These are phyloP conservation scores for Chenopodium quinoa DNA, from an alignment of 148 eudicot genomes.

Conservation along the genomic window DNA sequence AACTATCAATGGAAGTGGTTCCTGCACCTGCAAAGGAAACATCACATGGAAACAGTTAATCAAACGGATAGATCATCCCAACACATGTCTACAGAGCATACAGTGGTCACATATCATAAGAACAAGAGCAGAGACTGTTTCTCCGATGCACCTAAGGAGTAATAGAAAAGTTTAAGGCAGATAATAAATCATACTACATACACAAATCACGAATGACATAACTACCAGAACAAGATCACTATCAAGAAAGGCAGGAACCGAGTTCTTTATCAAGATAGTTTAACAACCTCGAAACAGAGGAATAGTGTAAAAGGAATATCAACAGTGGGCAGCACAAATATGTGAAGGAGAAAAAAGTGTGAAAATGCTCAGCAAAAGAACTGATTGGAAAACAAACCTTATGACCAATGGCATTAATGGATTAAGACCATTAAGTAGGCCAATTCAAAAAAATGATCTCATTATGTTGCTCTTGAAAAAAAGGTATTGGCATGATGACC, in stretches of 20 bases:
- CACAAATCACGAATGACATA: too few species aligned
- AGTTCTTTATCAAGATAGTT: too few species aligned
- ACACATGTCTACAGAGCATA: neutral
- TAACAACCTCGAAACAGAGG: neutral
- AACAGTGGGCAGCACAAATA: neutral
- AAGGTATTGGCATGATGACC: too few species aligned
- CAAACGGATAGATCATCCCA: neutral
- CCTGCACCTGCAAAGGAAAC: slow-evolving; percentile 55
- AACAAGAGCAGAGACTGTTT: neutral
- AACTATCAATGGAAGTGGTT: slow-evolving; percentile 71
- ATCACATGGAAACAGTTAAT: slow-evolving; percentile 1
- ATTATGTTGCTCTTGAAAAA: neutral
- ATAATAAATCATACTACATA: slow-evolving; percentile 6
- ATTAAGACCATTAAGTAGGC: neutral
- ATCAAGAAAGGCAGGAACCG: too few species aligned
- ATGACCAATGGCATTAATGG: neutral
- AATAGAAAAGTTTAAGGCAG: slow-evolving; percentile 2
- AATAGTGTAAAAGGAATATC: too few species aligned
- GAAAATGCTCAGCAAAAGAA: neutral
- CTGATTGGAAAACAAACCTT: too few species aligned
- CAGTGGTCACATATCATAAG: neutral
- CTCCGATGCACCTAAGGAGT: neutral
- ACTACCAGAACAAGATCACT: too few species aligned
- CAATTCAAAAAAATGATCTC: neutral
- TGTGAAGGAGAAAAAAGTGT: neutral